Conservation (phyloP, 768 basidiomycete genomes). For the Macrolepiota dolichaula region DNA sequence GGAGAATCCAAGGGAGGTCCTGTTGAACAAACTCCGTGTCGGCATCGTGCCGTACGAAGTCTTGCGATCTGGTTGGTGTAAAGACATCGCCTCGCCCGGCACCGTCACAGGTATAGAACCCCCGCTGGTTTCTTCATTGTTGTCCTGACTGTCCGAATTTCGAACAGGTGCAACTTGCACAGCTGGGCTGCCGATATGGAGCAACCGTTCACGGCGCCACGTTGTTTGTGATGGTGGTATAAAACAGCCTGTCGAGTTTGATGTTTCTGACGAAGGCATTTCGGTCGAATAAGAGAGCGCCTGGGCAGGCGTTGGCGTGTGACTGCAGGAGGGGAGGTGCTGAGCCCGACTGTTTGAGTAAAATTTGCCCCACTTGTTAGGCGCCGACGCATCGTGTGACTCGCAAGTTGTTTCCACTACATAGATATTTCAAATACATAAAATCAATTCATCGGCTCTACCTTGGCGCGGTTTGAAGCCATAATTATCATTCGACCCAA, state of each 20-base stretch:
- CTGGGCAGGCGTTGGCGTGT: background rate
- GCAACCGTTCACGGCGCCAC: slow-evolving; percentile 59
- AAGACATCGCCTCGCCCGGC: slow-evolving; percentile 14
- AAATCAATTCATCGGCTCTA: background rate
- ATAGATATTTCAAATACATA: background rate
- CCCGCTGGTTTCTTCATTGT: background rate
- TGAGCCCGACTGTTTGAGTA: background rate
- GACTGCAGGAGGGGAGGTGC: background rate
- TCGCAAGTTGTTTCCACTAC: background rate
- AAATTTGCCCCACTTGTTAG: background rate
- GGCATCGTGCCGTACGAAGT: slow-evolving; percentile 59
- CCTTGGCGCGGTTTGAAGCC: background rate
- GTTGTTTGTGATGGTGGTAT: slow-evolving; percentile 48
- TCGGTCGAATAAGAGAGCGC: background rate
- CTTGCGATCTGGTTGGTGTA: slow-evolving; percentile 25
- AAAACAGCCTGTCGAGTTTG: slow-evolving; percentile 26
- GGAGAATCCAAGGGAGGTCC: slow-evolving; percentile 25
- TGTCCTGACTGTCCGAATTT: background rate
- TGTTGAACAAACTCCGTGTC: slow-evolving; percentile 24
- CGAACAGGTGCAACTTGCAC: background rate
- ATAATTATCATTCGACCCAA: background rate
- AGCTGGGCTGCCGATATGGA: slow-evolving; percentile 44
- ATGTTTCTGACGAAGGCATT: slow-evolving; percentile 4
- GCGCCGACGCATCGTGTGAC: background rate
- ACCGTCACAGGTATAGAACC: background rate